These are phyloP conservation scores for Globisporangium nodosum DNA, from an alignment of 352 stramenopile species.

Conservation along the genomic window DNA sequence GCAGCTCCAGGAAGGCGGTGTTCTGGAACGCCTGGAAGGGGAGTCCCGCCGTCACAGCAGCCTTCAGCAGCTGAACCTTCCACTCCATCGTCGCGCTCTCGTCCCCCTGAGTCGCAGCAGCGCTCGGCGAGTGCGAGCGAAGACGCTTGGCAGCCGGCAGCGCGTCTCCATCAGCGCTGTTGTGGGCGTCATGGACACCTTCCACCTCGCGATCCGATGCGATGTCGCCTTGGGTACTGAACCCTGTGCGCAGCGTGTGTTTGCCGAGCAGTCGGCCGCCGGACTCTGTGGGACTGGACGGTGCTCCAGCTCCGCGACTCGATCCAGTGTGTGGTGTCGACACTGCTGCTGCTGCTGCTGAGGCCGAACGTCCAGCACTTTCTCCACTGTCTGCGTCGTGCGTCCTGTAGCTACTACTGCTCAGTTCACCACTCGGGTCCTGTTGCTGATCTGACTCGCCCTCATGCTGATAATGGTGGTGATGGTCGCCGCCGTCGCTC, in stretches of 20 bases:
- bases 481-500: not conserved
- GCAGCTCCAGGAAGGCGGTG: constrained; percentile 35
- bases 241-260: not conserved
- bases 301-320: not conserved
- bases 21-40: constrained; percentile 35
- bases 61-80: constrained; percentile 22
- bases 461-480: not conserved
- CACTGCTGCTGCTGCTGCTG: not conserved
- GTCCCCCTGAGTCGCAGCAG: not conserved
- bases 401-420: too few relatives aligned
- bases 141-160: constrained; percentile 1
- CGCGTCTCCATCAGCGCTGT: not conserved
- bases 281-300: not conserved
- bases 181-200: not conserved
- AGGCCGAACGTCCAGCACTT: not conserved
- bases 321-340: not conserved
- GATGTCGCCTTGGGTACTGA: too few relatives aligned
- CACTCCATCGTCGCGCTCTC: not conserved
- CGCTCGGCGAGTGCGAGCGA: not conserved
- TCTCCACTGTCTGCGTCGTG: too few relatives aligned
- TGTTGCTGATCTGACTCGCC: not conserved
- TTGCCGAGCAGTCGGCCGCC: not conserved
- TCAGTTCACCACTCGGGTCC: not conserved
- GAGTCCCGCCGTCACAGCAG: constrained; percentile 29
- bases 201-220: too few relatives aligned